phyloP scores from a whole-genome alignment of 169 alveolate genomes.

The Cryptosporidium ryanae region DNA sequence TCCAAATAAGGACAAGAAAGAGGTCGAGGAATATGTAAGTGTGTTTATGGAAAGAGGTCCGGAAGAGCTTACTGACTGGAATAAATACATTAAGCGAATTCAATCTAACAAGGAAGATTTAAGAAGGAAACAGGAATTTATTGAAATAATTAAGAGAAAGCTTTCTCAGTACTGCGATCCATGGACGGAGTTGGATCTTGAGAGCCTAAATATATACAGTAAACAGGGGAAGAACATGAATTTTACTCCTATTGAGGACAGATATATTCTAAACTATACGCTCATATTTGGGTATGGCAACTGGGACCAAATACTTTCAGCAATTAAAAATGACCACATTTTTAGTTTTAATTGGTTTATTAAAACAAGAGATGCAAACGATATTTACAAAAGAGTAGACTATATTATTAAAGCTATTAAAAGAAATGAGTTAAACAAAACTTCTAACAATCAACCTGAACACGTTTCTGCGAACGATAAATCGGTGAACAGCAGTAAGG shows the following conservation, averaged over 20 bases:
- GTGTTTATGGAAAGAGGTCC: conserved; percentile 36
- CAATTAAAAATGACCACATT: conserved; percentile 79
- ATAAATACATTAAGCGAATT: conserved; percentile 18
- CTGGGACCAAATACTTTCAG: conserved; percentile 82
- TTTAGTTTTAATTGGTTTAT: conserved; percentile 82
- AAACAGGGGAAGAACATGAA: conserved; percentile 38
- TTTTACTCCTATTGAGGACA: conserved; percentile 77
- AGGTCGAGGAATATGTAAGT: conserved; percentile 16
- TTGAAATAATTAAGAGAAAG: conserved; percentile 18
- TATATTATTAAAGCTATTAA: conserved; percentile 81
- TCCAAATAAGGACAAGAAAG: conserved; percentile 32
- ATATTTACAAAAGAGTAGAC: conserved; percentile 83
- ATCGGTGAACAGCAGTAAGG: background rate
- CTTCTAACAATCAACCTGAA: conserved; percentile 5
- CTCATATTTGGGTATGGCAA: conserved; percentile 81
- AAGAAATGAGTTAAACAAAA: conserved; percentile 20
- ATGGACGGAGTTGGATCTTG: conserved; percentile 64
- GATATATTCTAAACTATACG: conserved; percentile 81
- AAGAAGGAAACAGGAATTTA: conserved; percentile 34
- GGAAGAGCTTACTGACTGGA: conserved; percentile 50
- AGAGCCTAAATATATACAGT: conserved; percentile 25
- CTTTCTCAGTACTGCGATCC: conserved; percentile 11
- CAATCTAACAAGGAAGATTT: conserved; percentile 45
- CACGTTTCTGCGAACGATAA: background rate
- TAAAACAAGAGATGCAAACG: conserved; percentile 80